A percentile compares a stretch with the other conserved stretches of the same genome.
Conservation (phyloP, 768 basidiomycete species). For the Podaxis carcinomalis region DNA sequence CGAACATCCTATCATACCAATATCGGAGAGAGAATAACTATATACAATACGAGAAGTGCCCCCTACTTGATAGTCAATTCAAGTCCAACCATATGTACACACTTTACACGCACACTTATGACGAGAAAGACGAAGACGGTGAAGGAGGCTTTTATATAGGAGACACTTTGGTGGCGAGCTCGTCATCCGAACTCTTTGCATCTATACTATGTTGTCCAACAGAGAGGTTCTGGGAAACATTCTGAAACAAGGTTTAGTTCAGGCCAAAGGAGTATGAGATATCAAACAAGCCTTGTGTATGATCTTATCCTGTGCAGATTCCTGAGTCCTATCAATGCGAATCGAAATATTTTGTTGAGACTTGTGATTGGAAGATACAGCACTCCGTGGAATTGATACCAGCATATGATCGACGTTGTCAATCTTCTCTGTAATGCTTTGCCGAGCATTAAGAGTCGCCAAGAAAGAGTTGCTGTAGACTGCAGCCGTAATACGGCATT, state of each 20-base stretch:
- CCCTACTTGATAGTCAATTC: not conserved
- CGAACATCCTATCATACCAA: not conserved
- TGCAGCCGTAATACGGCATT: slow-evolving; percentile 10
- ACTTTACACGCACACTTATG: not conserved
- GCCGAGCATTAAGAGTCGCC: slow-evolving; percentile 47
- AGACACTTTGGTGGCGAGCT: not conserved
- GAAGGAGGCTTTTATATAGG: not conserved
- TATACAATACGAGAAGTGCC: not conserved
- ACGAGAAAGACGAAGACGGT: not conserved
- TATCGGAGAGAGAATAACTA: not conserved
- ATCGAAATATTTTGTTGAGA: slow-evolving; percentile 27
- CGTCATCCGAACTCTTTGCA: not conserved
- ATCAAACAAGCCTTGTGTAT: not conserved
- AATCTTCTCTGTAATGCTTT: slow-evolving; percentile 26
- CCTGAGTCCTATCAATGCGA: slow-evolving; percentile 28
- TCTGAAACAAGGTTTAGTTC: not conserved
- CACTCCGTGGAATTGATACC: slow-evolving; percentile 26
- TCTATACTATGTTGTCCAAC: not conserved
- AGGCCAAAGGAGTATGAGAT: not conserved
- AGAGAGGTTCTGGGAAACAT: not conserved
- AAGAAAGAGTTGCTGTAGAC: slow-evolving; percentile 52
- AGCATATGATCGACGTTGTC: slow-evolving; percentile 28
- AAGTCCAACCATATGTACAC: not conserved
- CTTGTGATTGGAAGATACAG: slow-evolving; percentile 16
- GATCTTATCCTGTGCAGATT: slow-evolving; percentile 11